Conservation (phyloP, 352 stramenopile species). For the Phytophthora idaei region DNA sequence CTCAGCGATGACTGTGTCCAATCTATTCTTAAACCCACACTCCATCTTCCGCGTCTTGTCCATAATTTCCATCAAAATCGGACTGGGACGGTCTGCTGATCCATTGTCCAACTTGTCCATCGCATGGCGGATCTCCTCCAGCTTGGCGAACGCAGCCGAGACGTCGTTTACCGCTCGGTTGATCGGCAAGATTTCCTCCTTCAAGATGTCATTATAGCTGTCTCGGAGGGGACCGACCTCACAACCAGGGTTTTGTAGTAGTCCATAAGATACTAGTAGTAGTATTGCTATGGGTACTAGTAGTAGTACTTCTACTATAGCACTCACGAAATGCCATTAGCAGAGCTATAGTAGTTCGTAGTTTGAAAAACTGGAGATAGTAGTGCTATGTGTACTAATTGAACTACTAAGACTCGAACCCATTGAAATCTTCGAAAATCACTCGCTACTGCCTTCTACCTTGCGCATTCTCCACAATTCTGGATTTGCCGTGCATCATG, state of each 20-base stretch:
- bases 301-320: too few relatives aligned
- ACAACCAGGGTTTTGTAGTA: not conserved
- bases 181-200: conserved; percentile 1
- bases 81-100: not conserved
- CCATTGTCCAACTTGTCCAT: not conserved
- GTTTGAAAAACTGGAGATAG: too few relatives aligned
- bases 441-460: too few relatives aligned
- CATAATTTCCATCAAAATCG: conserved; percentile 4
- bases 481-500: too few relatives aligned
- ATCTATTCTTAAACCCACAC: not conserved
- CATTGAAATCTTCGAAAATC: too few relatives aligned
- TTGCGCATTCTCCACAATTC: too few relatives aligned
- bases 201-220: conserved; percentile 1
- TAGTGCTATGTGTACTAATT: too few relatives aligned
- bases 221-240: conserved; percentile 1
- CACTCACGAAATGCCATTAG: too few relatives aligned
- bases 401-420: too few relatives aligned
- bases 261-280: too few relatives aligned
- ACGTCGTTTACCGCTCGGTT: conserved; percentile 13
- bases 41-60: not conserved
- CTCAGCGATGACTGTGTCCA: not conserved
- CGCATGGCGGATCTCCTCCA: conserved; percentile 4
- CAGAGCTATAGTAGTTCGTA: too few relatives aligned
- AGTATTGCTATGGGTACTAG: too few relatives aligned
- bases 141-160: conserved; percentile 6